Conservation (phyloP, 331 rosid genomes). For the Malus hybrid region DNA sequence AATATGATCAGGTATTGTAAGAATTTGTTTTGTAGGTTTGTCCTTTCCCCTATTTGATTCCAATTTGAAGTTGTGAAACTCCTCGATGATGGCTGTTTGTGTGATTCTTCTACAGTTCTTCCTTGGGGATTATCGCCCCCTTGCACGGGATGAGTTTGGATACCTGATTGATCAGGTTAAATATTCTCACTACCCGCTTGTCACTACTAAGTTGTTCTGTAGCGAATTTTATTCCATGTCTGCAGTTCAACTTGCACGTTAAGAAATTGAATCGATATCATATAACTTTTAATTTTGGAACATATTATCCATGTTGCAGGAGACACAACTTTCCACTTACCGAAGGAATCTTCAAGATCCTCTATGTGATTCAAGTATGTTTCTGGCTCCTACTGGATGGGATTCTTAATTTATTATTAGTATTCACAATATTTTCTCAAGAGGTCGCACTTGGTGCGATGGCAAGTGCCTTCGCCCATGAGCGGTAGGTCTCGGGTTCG, state of each 20-base stretch:
- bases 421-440: slow-evolving; percentile 14
- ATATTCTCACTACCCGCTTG: not conserved
- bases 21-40: slow-evolving; percentile 6
- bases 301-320: slow-evolving; percentile 42
- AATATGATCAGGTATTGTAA: slow-evolving; percentile 69
- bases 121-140: slow-evolving; percentile 95
- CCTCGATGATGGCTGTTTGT: slow-evolving; percentile 11
- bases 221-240: slow-evolving; percentile 6
- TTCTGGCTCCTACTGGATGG: slow-evolving; percentile 14
- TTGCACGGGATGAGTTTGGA: slow-evolving; percentile 56
- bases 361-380: slow-evolving; percentile 76
- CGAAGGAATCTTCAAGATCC: slow-evolving; percentile 80
- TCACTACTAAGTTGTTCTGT: slow-evolving; percentile 9
- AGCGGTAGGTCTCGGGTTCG: too few species aligned
- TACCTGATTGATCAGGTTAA: slow-evolving; percentile 75
- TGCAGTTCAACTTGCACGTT: not conserved
- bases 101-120: slow-evolving; percentile 55
- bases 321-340: slow-evolving; percentile 68
- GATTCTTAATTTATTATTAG: slow-evolving; percentile 6
- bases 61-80: slow-evolving; percentile 5
- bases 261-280: slow-evolving; percentile 6
- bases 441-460: too few species aligned
- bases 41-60: not conserved
- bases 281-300: not conserved
- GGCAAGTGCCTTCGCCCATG: too few species aligned